Base-by-base conservation (phyloP, 2,329 filamentous ascomycete species). In the Passalora sequoiae region DNA sequence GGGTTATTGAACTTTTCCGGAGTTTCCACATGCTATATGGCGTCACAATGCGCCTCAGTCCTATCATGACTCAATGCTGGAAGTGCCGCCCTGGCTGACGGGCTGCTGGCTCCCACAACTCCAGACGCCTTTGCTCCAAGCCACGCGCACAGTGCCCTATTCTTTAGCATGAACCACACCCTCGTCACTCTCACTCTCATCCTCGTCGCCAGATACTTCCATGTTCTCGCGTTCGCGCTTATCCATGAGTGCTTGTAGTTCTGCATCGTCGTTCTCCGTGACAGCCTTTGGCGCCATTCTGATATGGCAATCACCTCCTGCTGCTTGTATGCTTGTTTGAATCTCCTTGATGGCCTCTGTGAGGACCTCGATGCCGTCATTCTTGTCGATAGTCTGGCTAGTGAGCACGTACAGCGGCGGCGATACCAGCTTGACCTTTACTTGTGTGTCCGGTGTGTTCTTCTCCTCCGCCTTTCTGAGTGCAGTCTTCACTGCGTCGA, bases 251-350 rank as follows among this genome's bases (percentile, higher is more conserved):
- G 91, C 92, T 68, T 96, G 89, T 55, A 98, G 76, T 70, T 96
- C 89, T 19, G 91, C 92, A 63, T 98, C 92, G 61, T 98, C 94
- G 67, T 89, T 94, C 77, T 97, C 94, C 1, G 92, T 98, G 50
- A 98, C 92, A 4, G 94, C 92, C 81, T 97, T 97, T 57, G 92
- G 92, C 61, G 92, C 89, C 92, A 98, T 98, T 81, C 94, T 95
- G 59, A 96, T 84, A 31, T 83, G 78, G 62, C 91, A 84, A 63
- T 80, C 81, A 49, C 92, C 92, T 41, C 86, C 86, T 1, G 85
- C 78, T 33, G 69, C 74, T 64, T 82, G 80, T 64, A 98, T 98
- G 67, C 77, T 89, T 62, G 73, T 77, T 59, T 84, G 78, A 60
- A 98, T 89, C 59, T 89, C 86, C 60, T 85, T 76, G 58, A 98